phyloP scores from a whole-genome alignment of 1,284 basidiomycete species.

The Cryptococcus sp. region DNA sequence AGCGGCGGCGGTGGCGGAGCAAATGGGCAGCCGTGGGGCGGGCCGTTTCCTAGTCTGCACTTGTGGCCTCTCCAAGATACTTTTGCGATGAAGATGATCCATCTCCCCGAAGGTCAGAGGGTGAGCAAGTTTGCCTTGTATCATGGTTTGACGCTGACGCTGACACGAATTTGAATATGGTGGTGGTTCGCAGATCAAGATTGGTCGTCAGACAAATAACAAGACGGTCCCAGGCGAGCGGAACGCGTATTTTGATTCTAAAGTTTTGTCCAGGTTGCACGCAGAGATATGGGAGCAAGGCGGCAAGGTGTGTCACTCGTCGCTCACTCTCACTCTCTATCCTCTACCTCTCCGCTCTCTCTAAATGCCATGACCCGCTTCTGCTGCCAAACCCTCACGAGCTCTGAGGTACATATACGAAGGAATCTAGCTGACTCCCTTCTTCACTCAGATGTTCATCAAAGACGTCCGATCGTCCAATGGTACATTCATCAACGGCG shows the following conservation, averaged over 20 bases:
- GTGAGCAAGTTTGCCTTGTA: constrained; percentile 19
- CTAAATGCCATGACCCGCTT: too few relatives aligned
- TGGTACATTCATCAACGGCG: constrained; percentile 97
- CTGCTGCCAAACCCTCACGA: too few relatives aligned
- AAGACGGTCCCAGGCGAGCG: constrained; percentile 92
- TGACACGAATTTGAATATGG: background rate
- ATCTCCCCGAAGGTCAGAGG: constrained; percentile 61
- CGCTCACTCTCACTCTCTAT: too few relatives aligned
- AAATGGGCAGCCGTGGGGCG: constrained; percentile 41
- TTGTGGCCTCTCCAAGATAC: constrained; percentile 96
- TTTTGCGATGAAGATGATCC: constrained; percentile 93
- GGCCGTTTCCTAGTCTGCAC: constrained; percentile 63
- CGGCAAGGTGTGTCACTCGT: constrained; percentile 64
- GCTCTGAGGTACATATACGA: too few relatives aligned
- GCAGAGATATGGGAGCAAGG: constrained; percentile 97
- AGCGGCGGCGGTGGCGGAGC: constrained; percentile 7
- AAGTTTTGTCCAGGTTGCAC: constrained; percentile 92
- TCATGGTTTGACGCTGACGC: background rate
- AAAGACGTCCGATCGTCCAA: constrained; percentile 98
- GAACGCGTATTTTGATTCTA: constrained; percentile 97
- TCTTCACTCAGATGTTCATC: constrained; percentile 76
- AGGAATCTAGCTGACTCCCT: too few relatives aligned
- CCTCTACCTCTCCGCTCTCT: too few relatives aligned
- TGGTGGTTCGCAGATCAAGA: constrained; percentile 69
- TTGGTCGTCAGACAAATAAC: constrained; percentile 96